Evolutionary conservation across 345 rosid species (phyloP).

Genomic region (Citrus australasica): DNA sequence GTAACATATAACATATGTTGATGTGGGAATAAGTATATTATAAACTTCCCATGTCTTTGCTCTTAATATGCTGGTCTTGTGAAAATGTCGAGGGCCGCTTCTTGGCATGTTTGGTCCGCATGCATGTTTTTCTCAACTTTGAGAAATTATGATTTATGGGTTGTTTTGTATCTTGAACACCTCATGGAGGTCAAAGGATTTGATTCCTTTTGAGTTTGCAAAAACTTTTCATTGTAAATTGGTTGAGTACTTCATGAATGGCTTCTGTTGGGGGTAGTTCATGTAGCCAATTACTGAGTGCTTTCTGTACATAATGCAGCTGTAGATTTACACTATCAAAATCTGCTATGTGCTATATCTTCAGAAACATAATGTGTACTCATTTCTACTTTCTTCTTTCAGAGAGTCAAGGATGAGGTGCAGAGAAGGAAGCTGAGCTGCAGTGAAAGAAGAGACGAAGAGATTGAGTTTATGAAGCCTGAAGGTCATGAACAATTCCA

Average conservation of each 20-base stretch:
- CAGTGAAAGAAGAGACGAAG: slow-evolving; percentile 24
- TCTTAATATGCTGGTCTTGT: not conserved
- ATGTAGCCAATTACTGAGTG: not conserved
- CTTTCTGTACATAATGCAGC: not conserved
- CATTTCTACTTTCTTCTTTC: slow-evolving; percentile 12
- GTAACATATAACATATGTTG: not conserved
- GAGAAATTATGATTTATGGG: not conserved
- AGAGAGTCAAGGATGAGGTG: slow-evolving; percentile 82
- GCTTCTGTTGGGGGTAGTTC: not conserved
- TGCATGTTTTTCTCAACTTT: not conserved
- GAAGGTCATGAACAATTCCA: slow-evolving; percentile 63
- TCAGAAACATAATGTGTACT: not conserved
- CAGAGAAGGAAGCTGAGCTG: slow-evolving; percentile 45
- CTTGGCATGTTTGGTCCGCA: not conserved
- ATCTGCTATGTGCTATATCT: not conserved
- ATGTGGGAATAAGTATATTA: not conserved
- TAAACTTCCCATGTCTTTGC: not conserved
- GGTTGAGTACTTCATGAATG: not conserved
- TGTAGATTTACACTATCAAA: not conserved
- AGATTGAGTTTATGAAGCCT: slow-evolving; percentile 30
- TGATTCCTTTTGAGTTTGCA: not conserved
- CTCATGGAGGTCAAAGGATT: not conserved
- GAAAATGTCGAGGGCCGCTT: not conserved
- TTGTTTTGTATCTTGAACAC: not conserved
- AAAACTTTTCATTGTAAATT: not conserved